phyloP scores from a whole-genome alignment of 345 rosid species.

The Eucalyptus curtisii region DNA sequence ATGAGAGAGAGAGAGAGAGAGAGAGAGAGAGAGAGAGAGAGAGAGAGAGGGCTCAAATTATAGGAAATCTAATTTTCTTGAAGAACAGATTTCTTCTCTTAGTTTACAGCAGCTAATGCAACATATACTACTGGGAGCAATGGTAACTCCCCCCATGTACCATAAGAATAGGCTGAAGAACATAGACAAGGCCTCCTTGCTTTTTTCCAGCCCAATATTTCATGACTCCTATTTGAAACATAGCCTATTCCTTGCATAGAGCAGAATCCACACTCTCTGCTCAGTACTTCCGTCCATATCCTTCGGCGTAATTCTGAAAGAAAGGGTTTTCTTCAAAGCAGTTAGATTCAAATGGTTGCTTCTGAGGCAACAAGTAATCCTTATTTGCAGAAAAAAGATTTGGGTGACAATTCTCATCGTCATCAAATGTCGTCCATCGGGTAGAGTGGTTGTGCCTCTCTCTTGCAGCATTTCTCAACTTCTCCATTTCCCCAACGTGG shows the following conservation, averaged over 20 bases:
- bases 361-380: neutral
- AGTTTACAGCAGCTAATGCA: neutral
- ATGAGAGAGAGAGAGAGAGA: neutral
- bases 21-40: neutral
- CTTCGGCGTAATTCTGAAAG: neutral
- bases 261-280: neutral
- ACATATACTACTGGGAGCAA: neutral
- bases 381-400: slow-evolving; percentile 33
- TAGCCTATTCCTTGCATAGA: neutral
- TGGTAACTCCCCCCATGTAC: neutral
- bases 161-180: neutral
- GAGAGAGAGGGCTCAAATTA: neutral
- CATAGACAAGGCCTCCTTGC: neutral
- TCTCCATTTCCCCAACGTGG: slow-evolving; percentile 63
- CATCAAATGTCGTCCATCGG: slow-evolving; percentile 53
- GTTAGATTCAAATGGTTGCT: neutral
- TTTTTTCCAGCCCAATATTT: neutral
- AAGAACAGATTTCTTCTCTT: slow-evolving; percentile 17
- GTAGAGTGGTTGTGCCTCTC: slow-evolving; percentile 28
- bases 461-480: slow-evolving; percentile 26
- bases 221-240: neutral
- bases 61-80: neutral
- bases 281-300: neutral
- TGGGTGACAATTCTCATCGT: slow-evolving; percentile 40
- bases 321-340: neutral